phyloP scores from a whole-genome alignment of 257 asterid species.

The Sherardia arvensis region DNA sequence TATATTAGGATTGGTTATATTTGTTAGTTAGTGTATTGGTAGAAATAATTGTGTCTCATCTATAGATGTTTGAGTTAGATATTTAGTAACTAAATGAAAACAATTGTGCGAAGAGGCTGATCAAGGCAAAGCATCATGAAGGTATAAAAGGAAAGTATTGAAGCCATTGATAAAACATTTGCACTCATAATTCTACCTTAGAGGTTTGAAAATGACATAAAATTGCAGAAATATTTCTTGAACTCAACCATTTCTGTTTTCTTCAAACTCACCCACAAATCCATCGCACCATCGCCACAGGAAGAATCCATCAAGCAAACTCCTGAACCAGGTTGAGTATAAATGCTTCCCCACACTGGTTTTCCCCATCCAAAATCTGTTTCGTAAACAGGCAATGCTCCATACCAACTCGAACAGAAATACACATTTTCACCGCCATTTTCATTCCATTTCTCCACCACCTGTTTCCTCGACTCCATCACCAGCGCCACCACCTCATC shows the following conservation, averaged over 20 bases:
- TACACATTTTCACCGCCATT: not conserved
- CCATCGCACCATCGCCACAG: not conserved
- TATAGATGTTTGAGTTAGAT: no score
- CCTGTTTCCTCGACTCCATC: not conserved
- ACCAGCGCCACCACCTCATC: not conserved
- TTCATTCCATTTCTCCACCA: not conserved
- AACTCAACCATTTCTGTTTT: not conserved
- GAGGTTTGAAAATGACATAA: not conserved
- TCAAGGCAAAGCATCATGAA: no score
- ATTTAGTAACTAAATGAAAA: no score
- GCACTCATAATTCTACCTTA: no score
- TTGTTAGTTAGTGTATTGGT: no score
- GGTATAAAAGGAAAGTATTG: no score
- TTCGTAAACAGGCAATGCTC: slow-evolving; percentile 1
- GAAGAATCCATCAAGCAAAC: slow-evolving; percentile 6
- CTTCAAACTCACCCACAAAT: not conserved
- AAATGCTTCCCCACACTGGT: not conserved
- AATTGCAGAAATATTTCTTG: slow-evolving; percentile 7
- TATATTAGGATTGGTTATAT: no score
- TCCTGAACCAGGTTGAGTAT: not conserved
- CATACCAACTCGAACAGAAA: slow-evolving; percentile 4
- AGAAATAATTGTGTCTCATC: no score
- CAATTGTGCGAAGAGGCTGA: no score
- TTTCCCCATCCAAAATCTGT: slow-evolving; percentile 2
- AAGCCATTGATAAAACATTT: no score